These are phyloP conservation scores for Fusarium sp. DNA, from an alignment of 2,329 filamentous ascomycete genomes.

Conservation along the genomic window DNA sequence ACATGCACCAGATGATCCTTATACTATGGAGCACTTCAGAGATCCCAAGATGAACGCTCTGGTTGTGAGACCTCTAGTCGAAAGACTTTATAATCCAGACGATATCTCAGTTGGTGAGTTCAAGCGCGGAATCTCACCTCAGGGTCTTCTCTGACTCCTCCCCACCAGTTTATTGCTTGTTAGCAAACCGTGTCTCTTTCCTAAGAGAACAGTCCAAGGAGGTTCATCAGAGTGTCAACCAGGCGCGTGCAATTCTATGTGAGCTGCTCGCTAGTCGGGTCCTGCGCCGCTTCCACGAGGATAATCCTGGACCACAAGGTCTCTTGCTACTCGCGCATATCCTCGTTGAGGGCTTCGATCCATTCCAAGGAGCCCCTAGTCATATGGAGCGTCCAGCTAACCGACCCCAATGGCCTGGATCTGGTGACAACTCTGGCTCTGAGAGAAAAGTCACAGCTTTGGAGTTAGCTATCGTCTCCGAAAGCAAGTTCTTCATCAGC, in stretches of 20 bases:
- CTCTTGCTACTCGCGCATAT: constrained; percentile 75
- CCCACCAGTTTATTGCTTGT: constrained; percentile 72
- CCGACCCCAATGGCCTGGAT: constrained; percentile 53
- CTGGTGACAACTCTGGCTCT: constrained; percentile 53
- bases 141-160: neutral
- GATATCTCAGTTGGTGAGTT: constrained; percentile 72
- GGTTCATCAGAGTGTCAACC: constrained; percentile 76
- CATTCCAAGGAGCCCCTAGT: constrained; percentile 75
- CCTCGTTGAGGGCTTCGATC: constrained; percentile 77
- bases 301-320: constrained; percentile 71
- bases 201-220: constrained; percentile 73
- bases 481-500: constrained; percentile 75
- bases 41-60: constrained; percentile 75
- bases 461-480: constrained; percentile 78
- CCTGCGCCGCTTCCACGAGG: constrained; percentile 75
- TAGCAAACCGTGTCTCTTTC: constrained; percentile 78
- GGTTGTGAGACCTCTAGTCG: constrained; percentile 75
- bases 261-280: constrained; percentile 76
- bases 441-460: constrained; percentile 73
- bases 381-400: constrained; percentile 65
- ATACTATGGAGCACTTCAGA: constrained; percentile 70
- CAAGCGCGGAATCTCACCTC: neutral
- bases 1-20: constrained; percentile 52
- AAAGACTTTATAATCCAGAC: constrained; percentile 72
- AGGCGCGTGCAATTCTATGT: constrained; percentile 75